Evolutionary conservation across 2,329 filamentous ascomycete species (phyloP).

Genomic region (Pseudonectria foliicola): DNA sequence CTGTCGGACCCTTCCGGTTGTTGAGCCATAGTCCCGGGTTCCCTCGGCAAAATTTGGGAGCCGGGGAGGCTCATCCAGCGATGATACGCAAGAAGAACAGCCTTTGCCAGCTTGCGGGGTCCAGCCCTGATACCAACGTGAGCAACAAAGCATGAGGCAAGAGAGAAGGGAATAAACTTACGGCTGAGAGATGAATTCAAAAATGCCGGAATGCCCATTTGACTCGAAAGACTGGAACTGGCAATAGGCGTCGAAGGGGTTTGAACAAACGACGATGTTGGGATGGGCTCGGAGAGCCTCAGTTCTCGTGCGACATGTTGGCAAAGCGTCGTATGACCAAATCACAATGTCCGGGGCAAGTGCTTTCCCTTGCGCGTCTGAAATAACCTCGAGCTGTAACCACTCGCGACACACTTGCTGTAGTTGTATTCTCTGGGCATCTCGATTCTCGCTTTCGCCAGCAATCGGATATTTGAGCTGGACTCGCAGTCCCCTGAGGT

Average conservation of each 20-base stretch:
- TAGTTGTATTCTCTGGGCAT: constrained; percentile 2
- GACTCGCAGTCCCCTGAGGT: constrained; percentile 25
- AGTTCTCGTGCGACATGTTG: not conserved
- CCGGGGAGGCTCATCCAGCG: constrained; percentile 18
- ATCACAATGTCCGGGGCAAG: constrained; percentile 22
- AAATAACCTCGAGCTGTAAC: constrained; percentile 15
- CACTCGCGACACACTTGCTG: constrained; percentile 6
- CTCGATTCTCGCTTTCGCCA: constrained; percentile 1
- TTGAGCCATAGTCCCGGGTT: no score
- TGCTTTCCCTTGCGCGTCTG: not conserved
- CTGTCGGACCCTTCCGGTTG: no score
- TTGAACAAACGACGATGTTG: constrained; percentile 27
- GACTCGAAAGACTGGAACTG: constrained; percentile 13
- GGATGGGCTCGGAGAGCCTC: constrained; percentile 8
- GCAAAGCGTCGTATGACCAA: constrained; percentile 12
- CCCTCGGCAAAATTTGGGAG: not conserved
- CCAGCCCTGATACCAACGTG: constrained; percentile 20
- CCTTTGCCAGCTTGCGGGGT: constrained; percentile 30
- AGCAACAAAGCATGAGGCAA: not conserved
- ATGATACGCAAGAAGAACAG: constrained; percentile 20
- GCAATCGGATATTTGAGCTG: constrained; percentile 1
- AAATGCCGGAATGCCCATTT: constrained; percentile 14
- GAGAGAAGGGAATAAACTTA: constrained; percentile 11
- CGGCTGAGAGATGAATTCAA: constrained; percentile 34
- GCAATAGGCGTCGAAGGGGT: constrained; percentile 25